phyloP scores from a whole-genome alignment of 2,329 filamentous ascomycete species.

The Phaeosphaeriaceae sp. region DNA sequence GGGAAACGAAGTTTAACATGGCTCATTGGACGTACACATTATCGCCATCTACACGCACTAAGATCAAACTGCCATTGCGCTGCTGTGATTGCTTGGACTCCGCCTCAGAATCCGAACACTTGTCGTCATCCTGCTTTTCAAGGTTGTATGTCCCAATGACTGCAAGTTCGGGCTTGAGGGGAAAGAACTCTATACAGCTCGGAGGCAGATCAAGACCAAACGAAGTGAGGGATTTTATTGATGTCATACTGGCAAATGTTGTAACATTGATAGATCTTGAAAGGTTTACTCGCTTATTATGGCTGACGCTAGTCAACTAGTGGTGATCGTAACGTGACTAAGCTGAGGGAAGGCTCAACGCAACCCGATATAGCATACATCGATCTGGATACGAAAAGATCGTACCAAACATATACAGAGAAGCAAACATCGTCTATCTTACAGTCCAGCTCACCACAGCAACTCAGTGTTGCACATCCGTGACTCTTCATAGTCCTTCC shows the following conservation, averaged over 20 bases:
- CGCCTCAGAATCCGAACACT: constrained; percentile 19
- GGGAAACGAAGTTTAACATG: background rate
- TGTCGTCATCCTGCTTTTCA: constrained; percentile 55
- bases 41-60: constrained; percentile 65
- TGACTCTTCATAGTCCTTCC: constrained; percentile 46
- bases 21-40: constrained; percentile 60
- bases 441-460: constrained; percentile 53
- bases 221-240: constrained; percentile 56
- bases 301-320: constrained; percentile 15
- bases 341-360: background rate
- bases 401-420: background rate
- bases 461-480: constrained; percentile 55
- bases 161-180: constrained; percentile 67
- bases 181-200: constrained; percentile 79
- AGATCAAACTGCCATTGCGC: constrained; percentile 75
- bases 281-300: constrained; percentile 13
- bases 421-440: background rate
- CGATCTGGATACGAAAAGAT: background rate
- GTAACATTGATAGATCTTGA: constrained; percentile 3
- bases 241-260: constrained; percentile 31
- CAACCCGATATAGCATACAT: no score
- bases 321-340: background rate
- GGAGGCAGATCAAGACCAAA: constrained; percentile 71
- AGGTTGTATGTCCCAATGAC: constrained; percentile 87
- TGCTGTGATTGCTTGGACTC: constrained; percentile 56